Evolutionary conservation across 129 eudicot genomes (phyloP).

Genomic region (Flaveria linearis): DNA sequence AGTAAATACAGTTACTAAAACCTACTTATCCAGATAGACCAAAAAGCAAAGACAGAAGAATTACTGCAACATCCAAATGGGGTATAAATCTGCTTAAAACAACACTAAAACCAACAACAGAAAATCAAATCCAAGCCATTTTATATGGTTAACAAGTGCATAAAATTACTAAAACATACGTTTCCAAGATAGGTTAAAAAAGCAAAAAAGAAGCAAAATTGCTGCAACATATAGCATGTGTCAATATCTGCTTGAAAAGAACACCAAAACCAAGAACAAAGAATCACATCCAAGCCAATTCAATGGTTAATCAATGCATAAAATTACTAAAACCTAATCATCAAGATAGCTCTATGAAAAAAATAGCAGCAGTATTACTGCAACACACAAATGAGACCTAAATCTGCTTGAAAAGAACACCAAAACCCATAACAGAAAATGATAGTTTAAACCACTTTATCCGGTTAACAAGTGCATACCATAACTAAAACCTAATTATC

Average conservation of each 20-base stretch:
- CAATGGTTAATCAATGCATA: neutral
- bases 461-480: neutral
- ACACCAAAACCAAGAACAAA: neutral
- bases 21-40: neutral
- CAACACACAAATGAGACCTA: neutral
- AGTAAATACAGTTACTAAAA: neutral
- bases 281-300: neutral
- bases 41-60: neutral
- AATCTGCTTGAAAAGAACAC: conserved; percentile 39
- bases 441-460: neutral
- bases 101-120: neutral
- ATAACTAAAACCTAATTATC: conserved; percentile 1
- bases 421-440: conserved; percentile 17
- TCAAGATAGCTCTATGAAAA: neutral
- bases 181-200: neutral
- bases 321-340: neutral
- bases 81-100: conserved; percentile 48
- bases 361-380: neutral
- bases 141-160: neutral
- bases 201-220: neutral
- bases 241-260: neutral
- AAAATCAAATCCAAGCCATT: conserved; percentile 5
- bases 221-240: neutral
- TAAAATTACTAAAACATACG: neutral
- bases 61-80: neutral